Base-by-base conservation (phyloP, 2,329 filamentous ascomycete genomes). In the Erysiphe neolycopersici region DNA sequence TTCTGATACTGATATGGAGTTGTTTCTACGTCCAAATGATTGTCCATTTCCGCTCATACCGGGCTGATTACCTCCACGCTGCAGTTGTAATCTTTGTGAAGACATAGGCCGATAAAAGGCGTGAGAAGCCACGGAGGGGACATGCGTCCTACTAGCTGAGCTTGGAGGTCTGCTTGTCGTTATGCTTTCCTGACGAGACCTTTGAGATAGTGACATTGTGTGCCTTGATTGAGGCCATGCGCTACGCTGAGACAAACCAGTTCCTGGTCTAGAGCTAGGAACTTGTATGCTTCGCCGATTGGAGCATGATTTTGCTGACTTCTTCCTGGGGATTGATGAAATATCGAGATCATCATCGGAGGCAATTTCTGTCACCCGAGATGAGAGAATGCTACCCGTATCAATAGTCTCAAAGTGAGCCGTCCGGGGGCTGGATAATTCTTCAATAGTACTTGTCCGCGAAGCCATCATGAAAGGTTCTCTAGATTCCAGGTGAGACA, bases 91-190 rank as follows among this genome's bases (percentile, higher is more conserved):
- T 58, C 83, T 79, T 58, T 93, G 84, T 19, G 87, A 92, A 62
- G 85, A 95, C 83, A 98, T 92, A 35, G 89, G 89, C 18, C 78
- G 79, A 57, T 92, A 93, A 63, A 98, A 95, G 44, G 82, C 87
- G 55, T 87, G 79, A 14, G 83, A 84, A 2, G 83, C 78, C 43
- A 98, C 64, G 1, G 79, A 84, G 1, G 89, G 85, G 17, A 92
- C 84, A 64, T 98, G 89, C 37, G 81, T 89, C 54, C 77, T 72
- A 56, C 77, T 84, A 39, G 78, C 67, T 37, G 80, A 68, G 50
- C 76, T 87, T 14, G 65, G 67, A 43, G 65, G 77, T 50, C 68
- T 68, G 51, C 65, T 58, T 47, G 48, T 49, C 37, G 46, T 42
- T 18, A 47, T 43, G 32, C 48, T 50, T 13, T 47, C 47, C 43